Conservation (phyloP, 345 rosid species). For the Gossypium longicalyx region DNA sequence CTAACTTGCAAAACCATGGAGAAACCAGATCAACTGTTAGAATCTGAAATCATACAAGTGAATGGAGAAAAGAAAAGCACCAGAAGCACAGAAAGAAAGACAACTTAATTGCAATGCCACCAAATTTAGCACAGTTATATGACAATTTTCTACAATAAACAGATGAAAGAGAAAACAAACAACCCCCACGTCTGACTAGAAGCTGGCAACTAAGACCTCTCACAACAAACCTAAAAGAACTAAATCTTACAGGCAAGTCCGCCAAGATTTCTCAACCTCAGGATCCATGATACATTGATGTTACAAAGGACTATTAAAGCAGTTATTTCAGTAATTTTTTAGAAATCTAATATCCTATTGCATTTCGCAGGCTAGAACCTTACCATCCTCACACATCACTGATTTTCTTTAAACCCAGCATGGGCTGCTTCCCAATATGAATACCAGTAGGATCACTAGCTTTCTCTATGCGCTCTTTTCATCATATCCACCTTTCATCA, state of each 20-base stretch:
- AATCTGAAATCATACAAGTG: conserved; percentile 15
- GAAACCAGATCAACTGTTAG: conserved; percentile 17
- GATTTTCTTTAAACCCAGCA: neutral
- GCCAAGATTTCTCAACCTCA: neutral
- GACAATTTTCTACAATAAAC: neutral
- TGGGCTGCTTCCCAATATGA: neutral
- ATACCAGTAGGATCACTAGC: neutral
- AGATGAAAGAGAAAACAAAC: neutral
- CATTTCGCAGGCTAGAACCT: neutral
- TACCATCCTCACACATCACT: neutral
- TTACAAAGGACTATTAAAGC: neutral
- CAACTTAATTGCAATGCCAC: neutral
- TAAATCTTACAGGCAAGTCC: neutral
- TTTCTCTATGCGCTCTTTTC: neutral
- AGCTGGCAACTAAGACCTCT: neutral
- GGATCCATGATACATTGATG: neutral
- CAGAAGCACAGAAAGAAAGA: neutral
- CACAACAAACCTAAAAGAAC: neutral
- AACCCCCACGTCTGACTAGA: neutral
- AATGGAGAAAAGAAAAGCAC: neutral
- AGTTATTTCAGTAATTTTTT: neutral
- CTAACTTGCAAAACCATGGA: neutral
- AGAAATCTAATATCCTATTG: neutral
- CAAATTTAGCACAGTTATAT: conserved; percentile 4
- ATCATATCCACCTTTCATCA: neutral